Evolutionary conservation across 2,329 filamentous ascomycete species (phyloP).

Genomic region (Teratosphaeria destructans): DNA sequence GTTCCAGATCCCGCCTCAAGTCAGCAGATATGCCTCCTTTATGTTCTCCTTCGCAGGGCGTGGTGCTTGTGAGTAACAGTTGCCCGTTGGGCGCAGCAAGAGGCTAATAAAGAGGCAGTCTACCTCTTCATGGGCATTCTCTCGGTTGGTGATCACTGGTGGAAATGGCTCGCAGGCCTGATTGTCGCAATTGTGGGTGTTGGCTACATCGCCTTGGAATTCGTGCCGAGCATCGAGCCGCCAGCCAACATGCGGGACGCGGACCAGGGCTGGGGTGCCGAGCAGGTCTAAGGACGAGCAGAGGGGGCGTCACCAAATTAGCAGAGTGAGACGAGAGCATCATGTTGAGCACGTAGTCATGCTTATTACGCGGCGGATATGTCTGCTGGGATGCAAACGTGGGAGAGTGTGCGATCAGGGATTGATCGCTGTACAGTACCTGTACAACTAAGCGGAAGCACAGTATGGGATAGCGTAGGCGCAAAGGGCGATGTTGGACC

Average conservation of each 20-base stretch:
- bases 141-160: constrained; percentile 56
- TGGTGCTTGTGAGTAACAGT: constrained; percentile 64
- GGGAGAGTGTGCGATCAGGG: background rate
- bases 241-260: constrained; percentile 46
- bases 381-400: background rate
- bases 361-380: background rate
- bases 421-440: background rate
- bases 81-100: constrained; percentile 4
- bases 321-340: background rate
- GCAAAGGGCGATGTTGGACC: background rate
- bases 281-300: constrained; percentile 35
- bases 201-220: constrained; percentile 52
- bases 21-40: constrained; percentile 90
- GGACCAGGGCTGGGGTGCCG: constrained; percentile 43
- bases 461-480: background rate
- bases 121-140: constrained; percentile 93
- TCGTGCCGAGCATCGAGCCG: constrained; percentile 42
- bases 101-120: constrained; percentile 45
- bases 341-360: background rate
- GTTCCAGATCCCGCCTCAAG: constrained; percentile 88
- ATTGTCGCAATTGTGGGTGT: constrained; percentile 71
- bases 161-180: constrained; percentile 65
- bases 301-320: background rate
- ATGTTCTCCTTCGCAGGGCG: constrained; percentile 96
- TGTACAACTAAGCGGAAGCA: background rate